Evolutionary conservation across 1,284 basidiomycete genomes (phyloP).

Genomic region (Pascua sp.): DNA sequence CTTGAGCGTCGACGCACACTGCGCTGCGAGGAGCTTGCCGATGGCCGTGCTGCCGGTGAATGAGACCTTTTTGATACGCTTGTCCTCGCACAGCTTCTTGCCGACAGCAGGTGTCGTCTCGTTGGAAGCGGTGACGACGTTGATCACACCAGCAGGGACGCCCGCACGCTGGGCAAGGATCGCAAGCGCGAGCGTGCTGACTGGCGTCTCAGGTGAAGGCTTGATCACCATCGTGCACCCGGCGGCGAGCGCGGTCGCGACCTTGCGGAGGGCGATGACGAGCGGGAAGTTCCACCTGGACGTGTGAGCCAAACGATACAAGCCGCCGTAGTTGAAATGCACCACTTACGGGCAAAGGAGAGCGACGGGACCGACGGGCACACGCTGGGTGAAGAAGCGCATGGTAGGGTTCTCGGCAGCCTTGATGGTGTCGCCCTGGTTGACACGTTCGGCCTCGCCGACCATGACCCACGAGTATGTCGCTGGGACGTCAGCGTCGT

Average conservation of each 20-base stretch:
- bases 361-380: slow-evolving; percentile 65
- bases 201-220: slow-evolving; percentile 81
- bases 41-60: slow-evolving; percentile 77
- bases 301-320: background rate
- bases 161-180: slow-evolving; percentile 50
- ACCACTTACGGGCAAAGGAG: slow-evolving; percentile 33
- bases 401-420: slow-evolving; percentile 17
- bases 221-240: slow-evolving; percentile 48
- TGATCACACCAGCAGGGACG: slow-evolving; percentile 84
- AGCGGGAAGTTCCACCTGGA: slow-evolving; percentile 71
- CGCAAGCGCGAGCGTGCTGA: slow-evolving; percentile 68
- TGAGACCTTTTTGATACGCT: slow-evolving; percentile 62
- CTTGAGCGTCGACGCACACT: slow-evolving; percentile 46
- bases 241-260: slow-evolving; percentile 78
- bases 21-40: slow-evolving; percentile 22
- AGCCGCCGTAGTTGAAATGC: background rate
- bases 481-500: slow-evolving; percentile 6
- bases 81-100: slow-evolving; percentile 29
- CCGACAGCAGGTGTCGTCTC: slow-evolving; percentile 39
- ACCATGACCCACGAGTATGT: slow-evolving; percentile 26
- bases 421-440: slow-evolving; percentile 58
- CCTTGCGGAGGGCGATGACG: slow-evolving; percentile 70
- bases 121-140: slow-evolving; percentile 73
- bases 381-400: slow-evolving; percentile 23
- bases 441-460: slow-evolving; percentile 70